Evolutionary conservation across 2,329 filamentous ascomycete species (phyloP).

Genomic region (Penicillium concentricum): DNA sequence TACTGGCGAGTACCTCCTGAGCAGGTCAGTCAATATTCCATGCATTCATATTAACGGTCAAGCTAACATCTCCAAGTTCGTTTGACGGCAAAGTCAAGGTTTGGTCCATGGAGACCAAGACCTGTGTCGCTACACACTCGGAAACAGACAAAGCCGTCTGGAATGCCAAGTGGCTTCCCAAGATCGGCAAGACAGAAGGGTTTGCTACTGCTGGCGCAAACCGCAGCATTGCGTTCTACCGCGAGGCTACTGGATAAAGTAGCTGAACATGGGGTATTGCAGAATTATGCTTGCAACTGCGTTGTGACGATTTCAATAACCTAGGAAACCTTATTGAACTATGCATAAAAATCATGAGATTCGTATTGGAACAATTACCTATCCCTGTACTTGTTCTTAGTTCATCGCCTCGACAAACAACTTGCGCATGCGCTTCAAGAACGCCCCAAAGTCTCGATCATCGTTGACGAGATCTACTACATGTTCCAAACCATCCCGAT

Average conservation of each 20-base stretch:
- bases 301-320: slow-evolving; percentile 15
- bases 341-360: slow-evolving; percentile 18
- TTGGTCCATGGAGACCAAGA: slow-evolving; percentile 81
- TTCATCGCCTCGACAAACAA: slow-evolving; percentile 59
- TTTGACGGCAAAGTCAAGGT: slow-evolving; percentile 95
- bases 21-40: slow-evolving; percentile 55
- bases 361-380: slow-evolving; percentile 10
- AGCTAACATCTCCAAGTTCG: slow-evolving; percentile 49
- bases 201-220: slow-evolving; percentile 80
- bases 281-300: not conserved
- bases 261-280: not conserved
- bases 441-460: slow-evolving; percentile 58
- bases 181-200: slow-evolving; percentile 60
- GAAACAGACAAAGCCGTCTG: slow-evolving; percentile 85
- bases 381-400: slow-evolving; percentile 20
- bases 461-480: slow-evolving; percentile 60
- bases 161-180: slow-evolving; percentile 80
- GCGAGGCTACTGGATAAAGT: slow-evolving; percentile 68
- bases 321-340: slow-evolving; percentile 9
- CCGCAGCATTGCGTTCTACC: slow-evolving; percentile 74
- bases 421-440: slow-evolving; percentile 63
- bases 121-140: slow-evolving; percentile 89
- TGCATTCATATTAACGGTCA: not conserved
- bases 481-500: slow-evolving; percentile 54
- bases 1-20: slow-evolving; percentile 87